A percentile compares a stretch with the other conserved stretches of the same genome.
These are phyloP conservation scores for Pseudomassariella vexata DNA, from an alignment of 2,329 filamentous ascomycete genomes.

Conservation along the genomic window DNA sequence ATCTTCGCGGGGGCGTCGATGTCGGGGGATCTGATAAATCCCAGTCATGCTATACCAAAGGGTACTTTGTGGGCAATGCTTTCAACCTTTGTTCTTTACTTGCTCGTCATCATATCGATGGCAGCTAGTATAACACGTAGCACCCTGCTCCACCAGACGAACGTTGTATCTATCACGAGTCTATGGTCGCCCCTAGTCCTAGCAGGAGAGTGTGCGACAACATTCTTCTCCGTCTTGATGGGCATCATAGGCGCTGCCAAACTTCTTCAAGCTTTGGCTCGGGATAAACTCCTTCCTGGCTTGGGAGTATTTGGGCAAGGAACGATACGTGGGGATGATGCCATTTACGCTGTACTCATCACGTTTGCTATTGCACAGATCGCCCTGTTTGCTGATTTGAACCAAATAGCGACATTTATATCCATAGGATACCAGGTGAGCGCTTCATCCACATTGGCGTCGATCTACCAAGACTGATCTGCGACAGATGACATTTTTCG, in stretches of 20 bases:
- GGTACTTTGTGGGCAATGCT: slow-evolving; percentile 76
- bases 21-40: slow-evolving; percentile 79
- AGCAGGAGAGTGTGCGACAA: slow-evolving; percentile 75
- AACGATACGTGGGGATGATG: slow-evolving; percentile 66
- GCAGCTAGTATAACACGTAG: slow-evolving; percentile 68
- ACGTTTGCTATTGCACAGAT: slow-evolving; percentile 73
- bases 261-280: slow-evolving; percentile 74
- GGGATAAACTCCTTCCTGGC: slow-evolving; percentile 74
- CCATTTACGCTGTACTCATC: slow-evolving; percentile 67
- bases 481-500: slow-evolving; percentile 76
- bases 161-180: slow-evolving; percentile 77
- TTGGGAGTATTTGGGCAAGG: slow-evolving; percentile 69
- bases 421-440: slow-evolving; percentile 78
- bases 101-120: slow-evolving; percentile 72
- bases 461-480: slow-evolving; percentile 8
- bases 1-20: slow-evolving; percentile 75
- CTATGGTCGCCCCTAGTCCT: slow-evolving; percentile 69
- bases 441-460: background rate
- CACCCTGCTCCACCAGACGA: slow-evolving; percentile 69
- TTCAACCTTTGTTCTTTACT: slow-evolving; percentile 71
- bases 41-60: slow-evolving; percentile 76
- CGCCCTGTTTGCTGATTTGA: slow-evolving; percentile 76
- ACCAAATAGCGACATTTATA: slow-evolving; percentile 83
- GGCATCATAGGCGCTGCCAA: slow-evolving; percentile 82
- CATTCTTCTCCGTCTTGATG: slow-evolving; percentile 82